These are phyloP conservation scores for Epichloe aotearoae DNA, from an alignment of 2,329 filamentous ascomycete species.

Conservation along the genomic window DNA sequence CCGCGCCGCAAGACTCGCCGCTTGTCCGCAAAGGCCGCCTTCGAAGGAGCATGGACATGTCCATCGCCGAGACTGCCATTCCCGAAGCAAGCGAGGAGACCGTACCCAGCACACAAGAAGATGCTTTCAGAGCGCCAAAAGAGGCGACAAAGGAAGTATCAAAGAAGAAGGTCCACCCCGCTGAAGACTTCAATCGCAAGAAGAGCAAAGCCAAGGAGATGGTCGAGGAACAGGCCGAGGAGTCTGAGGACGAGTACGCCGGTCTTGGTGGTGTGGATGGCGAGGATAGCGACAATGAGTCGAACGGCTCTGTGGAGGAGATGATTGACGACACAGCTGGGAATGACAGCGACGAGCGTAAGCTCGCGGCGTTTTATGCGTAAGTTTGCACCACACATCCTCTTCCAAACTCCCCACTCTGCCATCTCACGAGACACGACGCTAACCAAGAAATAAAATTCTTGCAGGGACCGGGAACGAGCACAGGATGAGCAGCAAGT, in stretches of 20 bases:
- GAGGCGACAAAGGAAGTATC: slow-evolving; percentile 41
- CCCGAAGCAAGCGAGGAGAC: background rate
- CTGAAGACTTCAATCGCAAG: slow-evolving; percentile 63
- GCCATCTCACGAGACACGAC: background rate
- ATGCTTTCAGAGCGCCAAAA: slow-evolving; percentile 58
- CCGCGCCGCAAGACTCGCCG: slow-evolving; percentile 46
- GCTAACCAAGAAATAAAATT: slow-evolving; percentile 7
- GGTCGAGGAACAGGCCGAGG: slow-evolving; percentile 86
- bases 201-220: slow-evolving; percentile 78
- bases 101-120: slow-evolving; percentile 6
- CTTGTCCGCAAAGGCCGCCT: slow-evolving; percentile 46
- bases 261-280: slow-evolving; percentile 83
- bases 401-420: background rate
- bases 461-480: slow-evolving; percentile 59
- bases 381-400: slow-evolving; percentile 37
- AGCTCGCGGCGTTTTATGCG: slow-evolving; percentile 79
- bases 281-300: slow-evolving; percentile 67
- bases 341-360: slow-evolving; percentile 64
- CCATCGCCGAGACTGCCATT: slow-evolving; percentile 2
- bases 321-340: slow-evolving; percentile 83
- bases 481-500: slow-evolving; percentile 74
- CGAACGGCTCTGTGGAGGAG: slow-evolving; percentile 57
- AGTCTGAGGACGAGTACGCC: slow-evolving; percentile 97
- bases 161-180: slow-evolving; percentile 37
- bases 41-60: slow-evolving; percentile 26